A percentile compares a stretch with the other conserved stretches of the same genome.
These are phyloP conservation scores for Phytophthora boehmeriae DNA, from an alignment of 352 stramenopile genomes.

Conservation along the genomic window DNA sequence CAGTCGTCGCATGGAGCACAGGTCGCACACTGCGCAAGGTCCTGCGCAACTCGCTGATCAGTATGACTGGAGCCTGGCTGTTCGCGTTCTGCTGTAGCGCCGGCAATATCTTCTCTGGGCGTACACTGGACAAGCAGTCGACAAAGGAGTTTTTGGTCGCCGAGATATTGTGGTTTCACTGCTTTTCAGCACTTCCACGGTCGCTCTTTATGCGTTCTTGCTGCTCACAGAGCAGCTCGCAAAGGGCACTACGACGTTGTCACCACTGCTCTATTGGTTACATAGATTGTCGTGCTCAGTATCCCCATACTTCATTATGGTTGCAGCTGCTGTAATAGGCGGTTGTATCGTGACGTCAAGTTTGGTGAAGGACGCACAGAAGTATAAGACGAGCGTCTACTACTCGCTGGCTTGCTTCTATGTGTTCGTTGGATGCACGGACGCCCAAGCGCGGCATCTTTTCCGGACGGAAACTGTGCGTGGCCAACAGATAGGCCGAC, in stretches of 20 bases:
- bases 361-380: not conserved
- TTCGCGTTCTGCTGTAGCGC: constrained; percentile 11
- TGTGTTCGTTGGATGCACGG: constrained; percentile 18
- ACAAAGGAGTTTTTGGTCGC: constrained; percentile 19
- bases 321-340: constrained; percentile 8
- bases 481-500: constrained; percentile 8
- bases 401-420: constrained; percentile 21
- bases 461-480: constrained; percentile 24
- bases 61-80: constrained; percentile 19
- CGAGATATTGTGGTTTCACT: constrained; percentile 28
- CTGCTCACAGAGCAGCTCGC: constrained; percentile 17
- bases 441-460: constrained; percentile 20
- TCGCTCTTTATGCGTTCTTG: constrained; percentile 23
- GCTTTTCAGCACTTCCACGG: constrained; percentile 19
- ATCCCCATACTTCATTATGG: constrained; percentile 3
- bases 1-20: not conserved
- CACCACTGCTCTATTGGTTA: constrained; percentile 4
- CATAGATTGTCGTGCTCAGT: constrained; percentile 3
- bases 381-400: constrained; percentile 8
- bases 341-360: constrained; percentile 1
- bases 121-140: constrained; percentile 6
- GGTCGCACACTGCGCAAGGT: constrained; percentile 21
- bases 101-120: constrained; percentile 19
- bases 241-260: not conserved
- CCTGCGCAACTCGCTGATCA: constrained; percentile 26